Evolutionary conservation across 306 rosid species (phyloP).

Genomic region (Ziziphus jujuba): DNA sequence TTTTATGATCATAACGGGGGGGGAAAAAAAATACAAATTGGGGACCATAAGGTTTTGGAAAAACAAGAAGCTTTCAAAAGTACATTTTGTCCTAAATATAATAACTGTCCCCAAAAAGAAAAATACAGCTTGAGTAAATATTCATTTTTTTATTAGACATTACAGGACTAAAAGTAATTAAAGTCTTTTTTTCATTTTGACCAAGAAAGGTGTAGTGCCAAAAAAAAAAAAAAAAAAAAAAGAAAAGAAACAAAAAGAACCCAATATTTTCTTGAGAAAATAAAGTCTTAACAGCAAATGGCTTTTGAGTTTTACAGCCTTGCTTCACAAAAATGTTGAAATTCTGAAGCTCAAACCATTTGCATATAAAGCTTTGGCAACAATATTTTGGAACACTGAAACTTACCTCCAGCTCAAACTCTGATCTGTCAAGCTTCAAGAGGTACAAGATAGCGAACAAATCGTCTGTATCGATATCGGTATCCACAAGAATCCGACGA

Average conservation of each 20-base stretch:
- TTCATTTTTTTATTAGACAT: conserved; percentile 1
- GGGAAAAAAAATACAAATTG: not conserved
- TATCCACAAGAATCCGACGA: conserved; percentile 77
- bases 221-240: not conserved
- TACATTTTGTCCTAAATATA: not conserved
- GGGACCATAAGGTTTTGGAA: not conserved
- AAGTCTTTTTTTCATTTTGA: conserved; percentile 20
- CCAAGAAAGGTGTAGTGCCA: not conserved
- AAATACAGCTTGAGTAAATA: not conserved
- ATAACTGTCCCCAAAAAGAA: not conserved
- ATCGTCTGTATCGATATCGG: conserved; percentile 90
- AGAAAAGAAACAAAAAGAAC: not conserved
- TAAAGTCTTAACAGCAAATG: not conserved
- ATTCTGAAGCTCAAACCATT: not conserved
- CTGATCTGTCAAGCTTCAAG: conserved; percentile 84
- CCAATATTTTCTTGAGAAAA: not conserved
- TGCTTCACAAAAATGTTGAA: not conserved
- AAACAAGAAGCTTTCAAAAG: not conserved
- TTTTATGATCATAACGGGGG: not conserved
- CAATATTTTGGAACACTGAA: not conserved
- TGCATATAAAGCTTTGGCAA: not conserved
- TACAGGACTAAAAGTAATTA: not conserved
- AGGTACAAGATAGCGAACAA: conserved; percentile 76
- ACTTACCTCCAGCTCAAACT: conserved; percentile 75
- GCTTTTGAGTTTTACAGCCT: not conserved